Evolutionary conservation across 2,329 filamentous ascomycete species (phyloP).

Genomic region (Chaetomium globosum): DNA sequence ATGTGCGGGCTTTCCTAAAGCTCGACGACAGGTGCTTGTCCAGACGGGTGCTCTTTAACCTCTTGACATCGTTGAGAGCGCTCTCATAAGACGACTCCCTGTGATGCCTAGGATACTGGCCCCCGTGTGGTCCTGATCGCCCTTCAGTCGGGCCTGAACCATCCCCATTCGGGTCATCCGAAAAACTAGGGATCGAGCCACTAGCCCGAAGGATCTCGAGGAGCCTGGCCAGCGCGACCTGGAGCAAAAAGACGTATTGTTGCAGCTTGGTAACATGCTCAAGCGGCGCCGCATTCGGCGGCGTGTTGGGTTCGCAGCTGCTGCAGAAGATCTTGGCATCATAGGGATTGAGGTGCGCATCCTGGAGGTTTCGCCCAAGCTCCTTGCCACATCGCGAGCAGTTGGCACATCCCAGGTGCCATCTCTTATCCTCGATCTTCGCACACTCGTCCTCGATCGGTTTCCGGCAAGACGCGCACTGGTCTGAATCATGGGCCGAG

Average conservation of each 20-base stretch:
- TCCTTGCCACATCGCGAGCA: slow-evolving; percentile 70
- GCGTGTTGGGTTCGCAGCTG: slow-evolving; percentile 62
- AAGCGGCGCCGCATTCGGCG: slow-evolving; percentile 60
- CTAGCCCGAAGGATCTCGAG: slow-evolving; percentile 83
- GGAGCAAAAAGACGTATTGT: slow-evolving; percentile 90
- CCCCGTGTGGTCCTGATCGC: slow-evolving; percentile 72
- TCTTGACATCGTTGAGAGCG: slow-evolving; percentile 91
- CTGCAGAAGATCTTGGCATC: slow-evolving; percentile 72
- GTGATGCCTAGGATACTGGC: slow-evolving; percentile 62
- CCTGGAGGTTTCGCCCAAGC: slow-evolving; percentile 66
- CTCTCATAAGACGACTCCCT: slow-evolving; percentile 85
- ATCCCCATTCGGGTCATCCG: slow-evolving; percentile 68
- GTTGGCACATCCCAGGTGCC: slow-evolving; percentile 80
- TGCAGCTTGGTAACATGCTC: slow-evolving; percentile 80
- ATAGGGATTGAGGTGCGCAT: slow-evolving; percentile 70
- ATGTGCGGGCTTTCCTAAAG: slow-evolving; percentile 85
- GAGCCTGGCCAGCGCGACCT: slow-evolving; percentile 86
- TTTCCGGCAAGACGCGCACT: slow-evolving; percentile 77
- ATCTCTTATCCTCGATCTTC: slow-evolving; percentile 71
- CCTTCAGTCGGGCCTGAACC: slow-evolving; percentile 68
- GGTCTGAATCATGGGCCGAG: slow-evolving; percentile 77
- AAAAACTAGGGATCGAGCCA: slow-evolving; percentile 72
- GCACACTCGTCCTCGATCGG: slow-evolving; percentile 95
- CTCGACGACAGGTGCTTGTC: slow-evolving; percentile 94
- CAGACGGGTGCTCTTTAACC: slow-evolving; percentile 87